Conservation (phyloP, 2,329 filamentous ascomycete species). For the Moelleriella libera region DNA sequence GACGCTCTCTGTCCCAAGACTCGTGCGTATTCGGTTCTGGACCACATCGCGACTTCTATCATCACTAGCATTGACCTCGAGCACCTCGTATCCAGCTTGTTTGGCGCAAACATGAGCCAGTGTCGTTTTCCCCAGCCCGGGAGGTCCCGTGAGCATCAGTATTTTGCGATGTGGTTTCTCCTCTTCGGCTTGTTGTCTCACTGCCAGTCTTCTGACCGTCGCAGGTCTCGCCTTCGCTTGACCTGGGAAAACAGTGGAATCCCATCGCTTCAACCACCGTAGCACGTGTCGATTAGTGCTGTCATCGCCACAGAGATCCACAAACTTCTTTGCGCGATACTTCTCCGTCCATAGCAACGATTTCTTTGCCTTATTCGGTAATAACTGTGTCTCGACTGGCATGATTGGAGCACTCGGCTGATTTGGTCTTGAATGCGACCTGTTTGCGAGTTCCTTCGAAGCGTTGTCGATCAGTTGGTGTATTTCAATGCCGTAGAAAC, state of each 20-base stretch:
- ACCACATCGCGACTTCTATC: conserved; percentile 85
- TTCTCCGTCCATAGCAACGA: conserved; percentile 89
- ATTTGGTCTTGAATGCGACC: conserved; percentile 10
- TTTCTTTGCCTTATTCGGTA: conserved; percentile 26
- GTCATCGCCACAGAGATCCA: conserved; percentile 89
- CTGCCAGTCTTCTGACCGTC: conserved; percentile 24
- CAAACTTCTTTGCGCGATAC: conserved; percentile 82
- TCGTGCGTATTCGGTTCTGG: conserved; percentile 79
- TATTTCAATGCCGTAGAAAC: conserved; percentile 88
- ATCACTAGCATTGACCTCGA: conserved; percentile 97
- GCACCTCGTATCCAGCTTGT: conserved; percentile 89
- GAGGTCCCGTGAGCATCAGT: conserved; percentile 77
- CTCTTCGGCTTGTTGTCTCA: conserved; percentile 36
- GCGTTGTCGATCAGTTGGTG: conserved; percentile 67
- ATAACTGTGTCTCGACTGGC: conserved; percentile 24
- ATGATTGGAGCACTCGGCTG: conserved; percentile 20
- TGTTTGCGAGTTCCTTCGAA: conserved; percentile 38
- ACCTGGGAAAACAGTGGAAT: conserved; percentile 79
- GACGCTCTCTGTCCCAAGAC: conserved; percentile 87
- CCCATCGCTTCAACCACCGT: conserved; percentile 90
- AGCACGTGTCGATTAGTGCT: conserved; percentile 82
- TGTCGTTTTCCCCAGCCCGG: conserved; percentile 90
- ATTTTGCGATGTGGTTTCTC: conserved; percentile 79
- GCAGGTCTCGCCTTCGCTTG: conserved; percentile 44
- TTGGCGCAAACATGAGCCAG: conserved; percentile 88